Evolutionary conservation across 202 grass and related monocot species (phyloP), one percentile per base, ranked within the genome.

Genomic region (Carex sylvatica): DNA sequence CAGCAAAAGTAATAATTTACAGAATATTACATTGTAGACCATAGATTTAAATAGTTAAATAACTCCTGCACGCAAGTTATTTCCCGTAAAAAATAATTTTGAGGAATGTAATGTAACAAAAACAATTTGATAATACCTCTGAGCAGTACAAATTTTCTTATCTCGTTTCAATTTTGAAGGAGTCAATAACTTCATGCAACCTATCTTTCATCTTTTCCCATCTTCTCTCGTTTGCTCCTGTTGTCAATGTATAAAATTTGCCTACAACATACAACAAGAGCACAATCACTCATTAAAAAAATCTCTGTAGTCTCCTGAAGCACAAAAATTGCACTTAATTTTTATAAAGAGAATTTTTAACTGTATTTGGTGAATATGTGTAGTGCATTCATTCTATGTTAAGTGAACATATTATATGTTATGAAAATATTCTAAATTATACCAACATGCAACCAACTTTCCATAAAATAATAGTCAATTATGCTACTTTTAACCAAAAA

Each of bases 201-300:
- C 80, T 92, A 36, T 99, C 93, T 86, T 96, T 96, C 91, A 99
- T 99, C 70, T 95, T 96, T 30, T 85, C 93, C 96, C 96, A 99
- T 93, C 96, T 96, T 82, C 93, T 92, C 81, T 99, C 93, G 28
- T 93, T 99, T 83, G 96, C 89, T 61, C 96, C 91, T 20, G 93
- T 99, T 4, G 93, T 95, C 65, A 99, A 68, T 28, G 93, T 96
- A 85, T 93, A 96, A 80, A 96, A 98, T 74, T 98, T 98, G 3
- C 96, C 91, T 95, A 90, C 68, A 74, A 80, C 6, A 76, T n/a
- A 36, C 46, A 86, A 82, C 51, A 77, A 82, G 23, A 56, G 70
- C 40, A 71, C 23, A 87, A 19, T 56, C 77, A 60, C 59, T 64
- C 70, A 62, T 5, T 72, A 55, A 82, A 36, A 0, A 62, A 76